A percentile compares a stretch with the other conserved stretches of the same genome.
phyloP scores from a whole-genome alignment of 139 green algal species.

The Monoraphidium neglectum region DNA sequence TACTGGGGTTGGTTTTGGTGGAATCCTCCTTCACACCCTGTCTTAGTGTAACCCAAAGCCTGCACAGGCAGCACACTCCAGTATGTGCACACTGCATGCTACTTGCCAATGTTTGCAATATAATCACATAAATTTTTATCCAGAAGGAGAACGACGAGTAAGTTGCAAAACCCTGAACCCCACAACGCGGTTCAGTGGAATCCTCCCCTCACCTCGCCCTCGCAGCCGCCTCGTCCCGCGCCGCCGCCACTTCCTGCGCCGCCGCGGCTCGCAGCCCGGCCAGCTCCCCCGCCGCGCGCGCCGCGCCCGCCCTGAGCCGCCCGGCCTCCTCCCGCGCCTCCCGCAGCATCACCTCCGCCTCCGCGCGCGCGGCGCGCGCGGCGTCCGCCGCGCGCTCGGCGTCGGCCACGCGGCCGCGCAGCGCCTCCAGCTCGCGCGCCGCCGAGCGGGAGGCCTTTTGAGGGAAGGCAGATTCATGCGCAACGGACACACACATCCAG shows the following conservation, averaged over 20 bases:
- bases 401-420: slow-evolving; percentile 20
- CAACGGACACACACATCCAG: too few relatives aligned
- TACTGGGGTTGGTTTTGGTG: not conserved
- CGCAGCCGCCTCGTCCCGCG: slow-evolving; percentile 19
- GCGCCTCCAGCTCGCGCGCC: slow-evolving; percentile 36
- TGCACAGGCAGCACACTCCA: too few relatives aligned
- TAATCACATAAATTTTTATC: too few relatives aligned
- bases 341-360: slow-evolving; percentile 10
- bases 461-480: not conserved
- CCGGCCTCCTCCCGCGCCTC: not conserved
- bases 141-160: too few relatives aligned
- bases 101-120: too few relatives aligned
- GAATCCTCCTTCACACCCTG: not conserved
- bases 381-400: slow-evolving; percentile 21
- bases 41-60: too few relatives aligned
- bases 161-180: too few relatives aligned
- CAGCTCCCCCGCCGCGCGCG: not conserved
- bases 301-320: not conserved
- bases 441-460: slow-evolving; percentile 9
- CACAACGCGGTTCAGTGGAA: not conserved
- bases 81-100: too few relatives aligned
- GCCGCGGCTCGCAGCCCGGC: not conserved
- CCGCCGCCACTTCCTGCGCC: slow-evolving; percentile 1
- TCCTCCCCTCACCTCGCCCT: not conserved
- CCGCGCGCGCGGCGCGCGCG: not conserved